Conservation (phyloP, 192 early-diverging fungal species). For the Spinellus fusiger region DNA sequence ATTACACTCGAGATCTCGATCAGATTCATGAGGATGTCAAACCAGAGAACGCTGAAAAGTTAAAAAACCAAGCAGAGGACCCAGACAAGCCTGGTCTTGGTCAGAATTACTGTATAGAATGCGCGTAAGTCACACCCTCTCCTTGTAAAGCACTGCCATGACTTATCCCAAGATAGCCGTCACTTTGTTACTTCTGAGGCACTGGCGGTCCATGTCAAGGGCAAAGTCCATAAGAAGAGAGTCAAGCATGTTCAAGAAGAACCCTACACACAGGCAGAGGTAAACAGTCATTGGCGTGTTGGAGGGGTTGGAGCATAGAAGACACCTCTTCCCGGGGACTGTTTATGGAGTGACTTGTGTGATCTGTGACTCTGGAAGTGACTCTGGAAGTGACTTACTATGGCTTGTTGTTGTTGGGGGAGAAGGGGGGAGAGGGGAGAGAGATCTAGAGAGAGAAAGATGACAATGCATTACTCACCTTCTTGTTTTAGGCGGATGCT, state of each 20-base stretch:
- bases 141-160: too few relatives aligned
- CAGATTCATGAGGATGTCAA: slow-evolving; percentile 89
- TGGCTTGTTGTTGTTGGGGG: neutral
- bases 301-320: too few relatives aligned
- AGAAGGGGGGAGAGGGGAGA: too few relatives aligned
- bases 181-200: slow-evolving; percentile 66
- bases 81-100: slow-evolving; percentile 88
- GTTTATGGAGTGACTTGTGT: too few relatives aligned
- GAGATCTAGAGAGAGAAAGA: too few relatives aligned
- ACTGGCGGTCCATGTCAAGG: slow-evolving; percentile 59
- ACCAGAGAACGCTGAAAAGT: slow-evolving; percentile 58
- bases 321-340: too few relatives aligned
- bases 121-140: slow-evolving; percentile 50
- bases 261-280: slow-evolving; percentile 91
- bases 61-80: slow-evolving; percentile 60
- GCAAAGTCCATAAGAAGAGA: slow-evolving; percentile 81
- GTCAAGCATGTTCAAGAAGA: slow-evolving; percentile 78
- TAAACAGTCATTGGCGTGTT: slow-evolving; percentile 15
- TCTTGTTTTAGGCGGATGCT: slow-evolving; percentile 20
- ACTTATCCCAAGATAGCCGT: slow-evolving; percentile 33
- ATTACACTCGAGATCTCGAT: slow-evolving; percentile 89
- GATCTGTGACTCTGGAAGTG: neutral
- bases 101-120: slow-evolving; percentile 86
- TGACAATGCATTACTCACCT: too few relatives aligned
- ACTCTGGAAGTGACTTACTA: too few relatives aligned